Evolutionary conservation across 2,329 filamentous ascomycete species (phyloP).

Genomic region (Stagonosporopsis cucurbitacearum): DNA sequence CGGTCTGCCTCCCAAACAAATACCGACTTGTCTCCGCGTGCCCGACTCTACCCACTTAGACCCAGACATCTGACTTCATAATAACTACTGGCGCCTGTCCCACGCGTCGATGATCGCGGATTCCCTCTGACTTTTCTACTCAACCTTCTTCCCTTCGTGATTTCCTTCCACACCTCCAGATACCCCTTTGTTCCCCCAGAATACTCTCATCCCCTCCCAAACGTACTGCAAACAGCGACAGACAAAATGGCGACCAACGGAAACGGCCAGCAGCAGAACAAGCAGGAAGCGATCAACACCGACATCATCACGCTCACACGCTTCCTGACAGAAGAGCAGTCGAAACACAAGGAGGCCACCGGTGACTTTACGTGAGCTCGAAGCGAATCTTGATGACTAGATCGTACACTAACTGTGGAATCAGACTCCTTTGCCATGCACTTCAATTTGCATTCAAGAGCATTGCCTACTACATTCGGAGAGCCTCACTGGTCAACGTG

Average conservation of each 20-base stretch:
- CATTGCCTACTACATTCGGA: slow-evolving; percentile 98
- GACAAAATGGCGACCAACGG: slow-evolving; percentile 49
- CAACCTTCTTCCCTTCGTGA: slow-evolving; percentile 6
- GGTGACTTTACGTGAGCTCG: slow-evolving; percentile 89
- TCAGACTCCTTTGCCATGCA: slow-evolving; percentile 90
- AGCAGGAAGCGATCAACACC: slow-evolving; percentile 83
- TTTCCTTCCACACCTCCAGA: slow-evolving; percentile 4
- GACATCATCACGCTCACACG: slow-evolving; percentile 95
- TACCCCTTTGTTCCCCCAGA: slow-evolving; percentile 3
- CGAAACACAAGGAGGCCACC: slow-evolving; percentile 90
- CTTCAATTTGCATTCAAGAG: slow-evolving; percentile 99
- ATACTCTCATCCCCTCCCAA: background rate
- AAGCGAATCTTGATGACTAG: background rate
- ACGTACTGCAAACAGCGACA: background rate
- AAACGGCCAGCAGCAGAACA: slow-evolving; percentile 56
- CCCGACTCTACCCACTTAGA: slow-evolving; percentile 49
- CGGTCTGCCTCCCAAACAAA: slow-evolving; percentile 36
- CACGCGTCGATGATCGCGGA: slow-evolving; percentile 24
- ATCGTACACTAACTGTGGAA: slow-evolving; percentile 1
- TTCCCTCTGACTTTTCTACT: slow-evolving; percentile 11
- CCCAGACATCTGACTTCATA: slow-evolving; percentile 41
- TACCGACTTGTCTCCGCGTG: slow-evolving; percentile 46
- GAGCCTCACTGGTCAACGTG: slow-evolving; percentile 87
- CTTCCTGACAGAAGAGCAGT: slow-evolving; percentile 95
- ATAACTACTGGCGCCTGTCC: slow-evolving; percentile 27